phyloP scores from a whole-genome alignment of 2,329 filamentous ascomycete genomes.

The Fusarium dimerum region DNA sequence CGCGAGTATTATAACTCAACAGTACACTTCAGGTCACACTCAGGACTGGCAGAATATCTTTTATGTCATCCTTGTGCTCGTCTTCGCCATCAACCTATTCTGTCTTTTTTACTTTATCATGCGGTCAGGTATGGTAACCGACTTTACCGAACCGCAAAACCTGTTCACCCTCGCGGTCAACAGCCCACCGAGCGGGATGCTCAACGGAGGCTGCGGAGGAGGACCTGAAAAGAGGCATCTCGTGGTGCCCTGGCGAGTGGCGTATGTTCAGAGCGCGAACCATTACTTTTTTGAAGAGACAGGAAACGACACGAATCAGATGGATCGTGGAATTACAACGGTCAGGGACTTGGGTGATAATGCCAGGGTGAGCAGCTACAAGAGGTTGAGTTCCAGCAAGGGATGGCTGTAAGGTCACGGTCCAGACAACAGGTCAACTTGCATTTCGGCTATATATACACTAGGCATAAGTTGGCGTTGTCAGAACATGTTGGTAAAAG shows the following conservation, averaged over 20 bases:
- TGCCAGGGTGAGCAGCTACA: conserved; percentile 24
- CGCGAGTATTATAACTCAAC: conserved; percentile 61
- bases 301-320: conserved; percentile 29
- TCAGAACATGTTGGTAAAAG: too few relatives aligned
- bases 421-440: not conserved
- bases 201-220: conserved; percentile 41
- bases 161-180: conserved; percentile 73
- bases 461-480: too few relatives aligned
- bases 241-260: conserved; percentile 44
- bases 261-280: conserved; percentile 38
- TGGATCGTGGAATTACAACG: conserved; percentile 36
- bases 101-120: conserved; percentile 63
- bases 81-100: conserved; percentile 67
- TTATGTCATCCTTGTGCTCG: conserved; percentile 63
- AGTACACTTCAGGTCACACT: conserved; percentile 69
- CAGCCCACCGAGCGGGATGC: conserved; percentile 39
- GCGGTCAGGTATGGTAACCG: conserved; percentile 64
- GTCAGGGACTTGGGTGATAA: conserved; percentile 16
- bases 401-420: conserved; percentile 25
- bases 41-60: conserved; percentile 65
- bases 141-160: conserved; percentile 78
- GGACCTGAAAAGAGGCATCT: conserved; percentile 39
- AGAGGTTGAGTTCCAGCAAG: conserved; percentile 29
- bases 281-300: conserved; percentile 48
- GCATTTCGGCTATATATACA: too few relatives aligned